Conservation (phyloP, 1,284 basidiomycete genomes). For the Fomes fomentarius region DNA sequence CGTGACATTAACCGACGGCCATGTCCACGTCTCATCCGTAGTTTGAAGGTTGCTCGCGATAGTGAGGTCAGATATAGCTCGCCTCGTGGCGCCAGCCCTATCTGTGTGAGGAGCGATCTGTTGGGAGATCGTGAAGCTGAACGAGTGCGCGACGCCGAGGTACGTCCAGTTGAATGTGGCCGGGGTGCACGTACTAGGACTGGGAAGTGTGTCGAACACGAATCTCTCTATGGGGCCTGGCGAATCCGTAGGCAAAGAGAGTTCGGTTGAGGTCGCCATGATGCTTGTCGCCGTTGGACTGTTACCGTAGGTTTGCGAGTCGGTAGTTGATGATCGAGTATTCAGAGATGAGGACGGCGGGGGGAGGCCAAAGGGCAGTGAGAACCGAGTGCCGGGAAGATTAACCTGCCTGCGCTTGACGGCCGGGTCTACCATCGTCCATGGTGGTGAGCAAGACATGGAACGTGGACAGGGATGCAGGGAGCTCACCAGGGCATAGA, state of each 20-base stretch:
- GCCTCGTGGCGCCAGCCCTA: neutral
- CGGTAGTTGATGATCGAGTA: neutral
- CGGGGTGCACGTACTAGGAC: conserved; percentile 21
- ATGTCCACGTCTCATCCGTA: conserved; percentile 14
- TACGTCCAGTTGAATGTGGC: conserved; percentile 25
- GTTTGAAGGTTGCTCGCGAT: conserved; percentile 19
- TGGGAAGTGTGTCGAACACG: conserved; percentile 9
- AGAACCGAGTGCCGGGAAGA: conserved; percentile 7
- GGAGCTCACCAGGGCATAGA: conserved; percentile 19
- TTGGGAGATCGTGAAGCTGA: neutral
- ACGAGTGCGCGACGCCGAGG: conserved; percentile 12
- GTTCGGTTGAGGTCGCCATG: neutral
- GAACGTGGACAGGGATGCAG: neutral
- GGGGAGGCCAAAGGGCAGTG: neutral
- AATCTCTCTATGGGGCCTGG: conserved; percentile 5
- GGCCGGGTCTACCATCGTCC: conserved; percentile 7
- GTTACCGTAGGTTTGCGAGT: neutral
- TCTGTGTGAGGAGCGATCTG: neutral
- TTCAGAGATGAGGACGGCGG: conserved; percentile 2
- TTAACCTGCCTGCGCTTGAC: conserved; percentile 15
- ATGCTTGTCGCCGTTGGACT: neutral
- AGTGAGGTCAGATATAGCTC: neutral
- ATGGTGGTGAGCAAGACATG: neutral
- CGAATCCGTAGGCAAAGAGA: neutral
- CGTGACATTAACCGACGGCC: conserved; percentile 27